Conservation (phyloP, 495 filamentous ascomycete genomes). For the Thermochaetoides thermophila region DNA sequence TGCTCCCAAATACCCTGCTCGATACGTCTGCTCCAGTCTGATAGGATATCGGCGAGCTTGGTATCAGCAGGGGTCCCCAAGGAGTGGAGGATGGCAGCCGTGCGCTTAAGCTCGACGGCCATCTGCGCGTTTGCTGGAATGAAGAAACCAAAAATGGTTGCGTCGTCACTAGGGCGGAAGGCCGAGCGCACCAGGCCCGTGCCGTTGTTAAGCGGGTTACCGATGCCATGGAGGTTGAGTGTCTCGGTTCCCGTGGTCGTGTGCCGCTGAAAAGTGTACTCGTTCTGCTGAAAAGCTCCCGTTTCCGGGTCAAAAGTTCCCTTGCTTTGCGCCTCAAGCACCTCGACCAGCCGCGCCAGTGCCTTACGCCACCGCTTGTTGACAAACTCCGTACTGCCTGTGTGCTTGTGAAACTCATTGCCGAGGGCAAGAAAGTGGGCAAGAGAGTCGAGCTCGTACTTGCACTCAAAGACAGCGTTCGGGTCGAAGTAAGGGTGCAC, state of each 20-base stretch:
- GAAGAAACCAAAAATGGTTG: constrained; percentile 89
- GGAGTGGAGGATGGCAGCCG: constrained; percentile 48
- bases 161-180: constrained; percentile 94
- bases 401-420: constrained; percentile 75
- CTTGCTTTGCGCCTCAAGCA: constrained; percentile 64
- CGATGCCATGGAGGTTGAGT: constrained; percentile 62
- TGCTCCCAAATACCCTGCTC: constrained; percentile 69
- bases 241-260: constrained; percentile 85
- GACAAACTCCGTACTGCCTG: constrained; percentile 61
- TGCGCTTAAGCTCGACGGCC: constrained; percentile 72
- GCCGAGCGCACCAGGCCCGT: constrained; percentile 83
- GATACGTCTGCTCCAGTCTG: constrained; percentile 52
- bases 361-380: constrained; percentile 68
- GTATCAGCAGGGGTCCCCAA: constrained; percentile 34
- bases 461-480: constrained; percentile 86
- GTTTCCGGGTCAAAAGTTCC: constrained; percentile 61
- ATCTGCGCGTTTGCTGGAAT: constrained; percentile 96
- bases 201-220: constrained; percentile 75
- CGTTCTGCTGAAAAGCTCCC: constrained; percentile 48
- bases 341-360: constrained; percentile 52
- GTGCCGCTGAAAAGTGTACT: constrained; percentile 72
- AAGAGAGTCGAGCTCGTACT: constrained; percentile 94
- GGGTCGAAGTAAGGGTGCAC: constrained; percentile 83
- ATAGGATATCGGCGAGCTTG: constrained; percentile 37
- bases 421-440: constrained; percentile 77